Percentiles rank a stretch among this genome's conserved stretches.
These are phyloP conservation scores for Fomitopsis schrenkii DNA, from an alignment of 1,284 basidiomycete species.

Conservation along the genomic window DNA sequence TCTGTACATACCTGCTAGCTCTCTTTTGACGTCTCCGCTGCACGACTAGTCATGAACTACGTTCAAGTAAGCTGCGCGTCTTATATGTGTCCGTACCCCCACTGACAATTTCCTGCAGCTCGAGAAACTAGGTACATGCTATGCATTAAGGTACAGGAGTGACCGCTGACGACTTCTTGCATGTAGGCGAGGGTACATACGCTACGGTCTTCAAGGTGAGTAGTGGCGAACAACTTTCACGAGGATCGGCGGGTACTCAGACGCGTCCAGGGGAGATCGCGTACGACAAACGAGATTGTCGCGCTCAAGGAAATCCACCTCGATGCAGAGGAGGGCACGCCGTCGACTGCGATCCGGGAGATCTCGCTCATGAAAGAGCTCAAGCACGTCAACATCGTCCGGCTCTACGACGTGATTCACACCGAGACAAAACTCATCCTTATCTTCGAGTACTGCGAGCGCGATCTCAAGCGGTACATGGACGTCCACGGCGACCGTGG, in stretches of 20 bases:
- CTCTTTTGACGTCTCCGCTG: background rate
- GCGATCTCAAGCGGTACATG: constrained; percentile 99
- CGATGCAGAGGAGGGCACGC: constrained; percentile 93
- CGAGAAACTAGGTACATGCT: constrained; percentile 72
- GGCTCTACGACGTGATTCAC: constrained; percentile 97
- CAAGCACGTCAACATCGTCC: constrained; percentile 92
- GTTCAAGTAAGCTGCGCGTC: constrained; percentile 47
- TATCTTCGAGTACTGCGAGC: constrained; percentile 98
- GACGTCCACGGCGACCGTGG: constrained; percentile 96
- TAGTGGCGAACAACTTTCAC: constrained; percentile 7
- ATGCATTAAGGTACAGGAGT: background rate
- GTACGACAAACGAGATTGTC: constrained; percentile 87
- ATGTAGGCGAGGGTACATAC: constrained; percentile 77
- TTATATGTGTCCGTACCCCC: background rate
- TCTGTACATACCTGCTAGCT: background rate
- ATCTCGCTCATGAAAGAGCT: constrained; percentile 97
- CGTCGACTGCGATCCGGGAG: constrained; percentile 92
- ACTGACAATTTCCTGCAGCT: constrained; percentile 41
- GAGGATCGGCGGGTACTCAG: background rate
- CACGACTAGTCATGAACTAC: constrained; percentile 49
- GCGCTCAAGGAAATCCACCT: constrained; percentile 94
- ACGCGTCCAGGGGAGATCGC: constrained; percentile 65
- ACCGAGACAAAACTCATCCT: constrained; percentile 98
- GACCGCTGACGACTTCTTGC: constrained; percentile 2
- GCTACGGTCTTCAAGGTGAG: constrained; percentile 88